Evolutionary conservation across 768 basidiomycete genomes (phyloP), one percentile per base, ranked within the genome.

Genomic region (Agaricus sinodeliciosus): DNA sequence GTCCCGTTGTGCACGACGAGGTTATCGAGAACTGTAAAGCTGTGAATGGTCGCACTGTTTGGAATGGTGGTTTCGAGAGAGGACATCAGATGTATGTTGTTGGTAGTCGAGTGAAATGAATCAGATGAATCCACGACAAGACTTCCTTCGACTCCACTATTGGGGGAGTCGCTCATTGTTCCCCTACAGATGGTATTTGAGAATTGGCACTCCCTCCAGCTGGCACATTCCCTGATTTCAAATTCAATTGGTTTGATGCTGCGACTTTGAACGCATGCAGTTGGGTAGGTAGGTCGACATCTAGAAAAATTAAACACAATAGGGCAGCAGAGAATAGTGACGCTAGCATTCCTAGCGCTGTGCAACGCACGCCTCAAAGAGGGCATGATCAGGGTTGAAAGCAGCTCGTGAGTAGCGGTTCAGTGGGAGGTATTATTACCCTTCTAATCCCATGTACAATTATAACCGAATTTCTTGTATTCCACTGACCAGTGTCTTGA

Each of bases 1-100:
- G 84, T 88, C 18, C 86, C 85, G 57, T 86, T 82, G 49, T 78
- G 73, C 65, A 90, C 77, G 67, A 91, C 89, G 4, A 92, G 65
- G 55, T 85, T 78, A 47, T 81, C 80, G 57, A 90, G 80, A 36
- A 89, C 67, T 0, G 86, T 88, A 78, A 88, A 90, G n/a, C 89
- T 88, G 40, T 52, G 37, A 25, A 48, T 48, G 9, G 43, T 47
- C 1, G 52, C 52, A 15, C 40, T 28, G 25, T 48, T 41, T 12
- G 52, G 52, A 22, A 54, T 16, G 2, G 45, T 35, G 6, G 52
- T 54, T 40, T 48, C 39, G 16, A 54, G 35, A 5, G 27, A 25
- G 2, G 45, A 34, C 11, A 39, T 31, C 5, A 54, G 39, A 6
- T 8, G 11, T 7, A 42, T 42, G 15, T 27, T 48, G 15, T 26